These are phyloP conservation scores for Hyaloperonospora arabidopsidis DNA, from an alignment of 352 stramenopile genomes.

Conservation along the genomic window DNA sequence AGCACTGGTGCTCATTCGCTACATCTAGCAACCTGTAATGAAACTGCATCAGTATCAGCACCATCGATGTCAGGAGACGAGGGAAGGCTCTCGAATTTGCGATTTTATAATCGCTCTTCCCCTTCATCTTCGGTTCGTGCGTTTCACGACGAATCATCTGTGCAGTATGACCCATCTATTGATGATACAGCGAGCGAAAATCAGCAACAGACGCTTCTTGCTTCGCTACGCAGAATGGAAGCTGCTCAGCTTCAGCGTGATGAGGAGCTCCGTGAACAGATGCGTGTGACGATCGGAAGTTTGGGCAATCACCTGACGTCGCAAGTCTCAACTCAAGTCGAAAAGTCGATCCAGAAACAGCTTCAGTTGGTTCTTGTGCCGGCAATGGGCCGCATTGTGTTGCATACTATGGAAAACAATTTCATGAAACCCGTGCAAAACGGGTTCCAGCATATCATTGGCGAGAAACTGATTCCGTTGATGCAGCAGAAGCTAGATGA, in stretches of 20 bases:
- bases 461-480: slow-evolving; percentile 57
- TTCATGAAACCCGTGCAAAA: slow-evolving; percentile 82
- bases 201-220: slow-evolving; percentile 47
- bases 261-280: slow-evolving; percentile 63
- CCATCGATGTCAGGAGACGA: slow-evolving; percentile 54
- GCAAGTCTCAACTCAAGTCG: slow-evolving; percentile 58
- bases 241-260: slow-evolving; percentile 54
- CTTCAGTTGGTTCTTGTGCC: slow-evolving; percentile 74
- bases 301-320: slow-evolving; percentile 49
- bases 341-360: slow-evolving; percentile 81
- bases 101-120: slow-evolving; percentile 63
- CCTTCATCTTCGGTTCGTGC: slow-evolving; percentile 72
- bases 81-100: slow-evolving; percentile 36
- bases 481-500: slow-evolving; percentile 71
- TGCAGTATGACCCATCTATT: slow-evolving; percentile 60
- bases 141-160: slow-evolving; percentile 69
- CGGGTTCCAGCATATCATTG: slow-evolving; percentile 69
- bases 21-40: slow-evolving; percentile 31
- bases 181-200: slow-evolving; percentile 54
- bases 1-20: slow-evolving; percentile 24
- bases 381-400: slow-evolving; percentile 77
- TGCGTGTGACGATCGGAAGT: slow-evolving; percentile 50
- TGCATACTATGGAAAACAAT: slow-evolving; percentile 86
- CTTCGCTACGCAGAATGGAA: slow-evolving; percentile 66
- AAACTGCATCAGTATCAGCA: slow-evolving; percentile 32